phyloP scores from a whole-genome alignment of 2,329 filamentous ascomycete genomes.

The Kalmusia sp. region DNA sequence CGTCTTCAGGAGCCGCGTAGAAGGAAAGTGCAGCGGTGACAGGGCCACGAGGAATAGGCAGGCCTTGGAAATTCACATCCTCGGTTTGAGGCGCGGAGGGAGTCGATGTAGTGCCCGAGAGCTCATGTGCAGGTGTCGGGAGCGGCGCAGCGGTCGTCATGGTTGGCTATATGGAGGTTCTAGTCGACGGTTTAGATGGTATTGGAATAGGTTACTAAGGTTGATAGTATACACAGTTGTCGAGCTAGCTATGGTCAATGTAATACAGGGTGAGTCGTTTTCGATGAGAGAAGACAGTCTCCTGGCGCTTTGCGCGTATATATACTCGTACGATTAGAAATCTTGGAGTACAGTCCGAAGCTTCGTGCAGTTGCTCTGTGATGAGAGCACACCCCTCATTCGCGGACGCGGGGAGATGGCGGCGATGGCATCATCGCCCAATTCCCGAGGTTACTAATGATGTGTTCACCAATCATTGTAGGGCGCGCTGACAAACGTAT shows the following conservation, averaged over 20 bases:
- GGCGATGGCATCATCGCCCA: slow-evolving; percentile 43
- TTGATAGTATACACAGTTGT: background rate
- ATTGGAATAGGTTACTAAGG: background rate
- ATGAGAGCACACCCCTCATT: slow-evolving; percentile 23
- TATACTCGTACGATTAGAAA: slow-evolving; percentile 40
- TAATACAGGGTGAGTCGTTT: slow-evolving; percentile 15
- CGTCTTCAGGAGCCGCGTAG: slow-evolving; percentile 35
- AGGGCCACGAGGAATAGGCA: slow-evolving; percentile 36
- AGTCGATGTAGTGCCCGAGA: slow-evolving; percentile 33
- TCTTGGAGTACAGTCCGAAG: slow-evolving; percentile 11
- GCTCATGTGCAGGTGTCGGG: slow-evolving; percentile 52
- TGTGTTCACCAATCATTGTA: slow-evolving; percentile 21
- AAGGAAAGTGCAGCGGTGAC: slow-evolving; percentile 36
- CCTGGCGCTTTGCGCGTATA: background rate
- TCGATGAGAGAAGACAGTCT: background rate
- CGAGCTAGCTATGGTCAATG: slow-evolving; percentile 13
- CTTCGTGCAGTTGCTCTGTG: slow-evolving; percentile 9
- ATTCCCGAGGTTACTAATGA: slow-evolving; percentile 41
- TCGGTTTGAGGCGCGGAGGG: slow-evolving; percentile 28
- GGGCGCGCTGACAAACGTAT: slow-evolving; percentile 31
- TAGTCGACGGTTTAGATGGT: background rate
- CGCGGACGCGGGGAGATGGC: slow-evolving; percentile 17
- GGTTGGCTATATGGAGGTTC: slow-evolving; percentile 38
- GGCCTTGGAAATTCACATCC: slow-evolving; percentile 41
- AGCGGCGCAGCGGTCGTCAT: slow-evolving; percentile 53